Conservation (phyloP, 805 yeast species). For the Cyberlindnera misumaiensis region DNA sequence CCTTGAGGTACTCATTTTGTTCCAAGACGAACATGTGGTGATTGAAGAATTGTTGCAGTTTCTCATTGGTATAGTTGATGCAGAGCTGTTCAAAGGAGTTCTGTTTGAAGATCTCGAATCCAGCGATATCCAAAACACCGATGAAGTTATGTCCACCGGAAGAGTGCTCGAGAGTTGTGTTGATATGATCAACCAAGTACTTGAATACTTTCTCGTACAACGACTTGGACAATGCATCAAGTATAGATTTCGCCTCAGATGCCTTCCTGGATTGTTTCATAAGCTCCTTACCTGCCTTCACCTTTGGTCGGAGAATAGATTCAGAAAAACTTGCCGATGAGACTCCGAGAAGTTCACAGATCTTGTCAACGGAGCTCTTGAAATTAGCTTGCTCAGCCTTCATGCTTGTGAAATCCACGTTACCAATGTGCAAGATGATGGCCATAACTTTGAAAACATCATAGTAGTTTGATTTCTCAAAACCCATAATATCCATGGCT, state of each 20-base stretch:
- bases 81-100: conserved; percentile 97
- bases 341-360: conserved; percentile 64
- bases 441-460: conserved; percentile 65
- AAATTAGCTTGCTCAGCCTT: conserved; percentile 73
- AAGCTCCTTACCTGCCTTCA: conserved; percentile 85
- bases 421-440: conserved; percentile 77
- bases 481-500: conserved; percentile 72
- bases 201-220: conserved; percentile 81
- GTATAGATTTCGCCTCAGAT: conserved; percentile 67
- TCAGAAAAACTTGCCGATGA: conserved; percentile 44
- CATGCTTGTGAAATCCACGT: conserved; percentile 62
- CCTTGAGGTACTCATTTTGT: conserved; percentile 90
- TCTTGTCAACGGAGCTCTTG: conserved; percentile 40
- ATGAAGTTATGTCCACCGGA: conserved; percentile 51
- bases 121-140: conserved; percentile 96
- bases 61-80: conserved; percentile 95
- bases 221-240: conserved; percentile 84
- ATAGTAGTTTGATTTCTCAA: conserved; percentile 44
- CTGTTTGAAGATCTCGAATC: conserved; percentile 90
- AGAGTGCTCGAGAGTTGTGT: conserved; percentile 51
- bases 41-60: conserved; percentile 94
- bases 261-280: conserved; percentile 77
- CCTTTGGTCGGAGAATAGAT: conserved; percentile 68
- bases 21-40: conserved; percentile 97
- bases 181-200: conserved; percentile 67